phyloP scores from a whole-genome alignment of 2,329 filamentous ascomycete genomes.

The Fusarium sp. region DNA sequence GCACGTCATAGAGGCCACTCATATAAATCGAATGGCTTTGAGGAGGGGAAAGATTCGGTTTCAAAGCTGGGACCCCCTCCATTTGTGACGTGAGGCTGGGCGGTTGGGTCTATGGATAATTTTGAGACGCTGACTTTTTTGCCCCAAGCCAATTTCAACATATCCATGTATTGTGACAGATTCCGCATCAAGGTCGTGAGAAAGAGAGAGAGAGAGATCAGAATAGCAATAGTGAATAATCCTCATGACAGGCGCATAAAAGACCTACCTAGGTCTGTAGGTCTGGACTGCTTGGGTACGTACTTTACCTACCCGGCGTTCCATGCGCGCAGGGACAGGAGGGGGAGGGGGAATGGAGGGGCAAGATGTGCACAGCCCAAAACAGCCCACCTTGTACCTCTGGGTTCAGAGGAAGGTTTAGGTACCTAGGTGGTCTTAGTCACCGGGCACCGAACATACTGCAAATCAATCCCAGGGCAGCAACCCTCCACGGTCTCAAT shows the following conservation, averaged over 20 bases:
- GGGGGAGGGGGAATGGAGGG: slow-evolving; percentile 28
- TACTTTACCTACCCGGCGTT: slow-evolving; percentile 3
- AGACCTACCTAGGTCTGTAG: too few relatives aligned
- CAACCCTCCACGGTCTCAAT: slow-evolving; percentile 37
- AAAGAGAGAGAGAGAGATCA: too few relatives aligned
- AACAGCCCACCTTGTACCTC: slow-evolving; percentile 2
- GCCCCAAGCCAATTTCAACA: not conserved
- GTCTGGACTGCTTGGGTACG: not conserved
- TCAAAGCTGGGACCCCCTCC: slow-evolving; percentile 29
- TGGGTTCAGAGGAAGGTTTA: slow-evolving; percentile 5
- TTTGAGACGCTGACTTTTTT: not conserved
- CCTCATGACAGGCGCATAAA: too few relatives aligned
- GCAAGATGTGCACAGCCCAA: not conserved
- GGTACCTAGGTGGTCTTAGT: not conserved
- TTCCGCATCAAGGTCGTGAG: too few relatives aligned
- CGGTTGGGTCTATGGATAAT: not conserved
- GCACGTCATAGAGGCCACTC: slow-evolving; percentile 37
- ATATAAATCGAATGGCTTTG: slow-evolving; percentile 11
- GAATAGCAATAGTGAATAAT: too few relatives aligned
- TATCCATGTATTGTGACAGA: not conserved
- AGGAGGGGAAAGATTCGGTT: slow-evolving; percentile 26
- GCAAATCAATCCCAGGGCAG: slow-evolving; percentile 38
- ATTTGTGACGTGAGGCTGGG: slow-evolving; percentile 6
- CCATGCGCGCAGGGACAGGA: slow-evolving; percentile 2
- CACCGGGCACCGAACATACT: too few relatives aligned